A percentile compares a stretch with the other conserved stretches of the same genome.
Evolutionary conservation across 148 eudicot genomes (phyloP).

Genomic region (Rhododendron molle): DNA sequence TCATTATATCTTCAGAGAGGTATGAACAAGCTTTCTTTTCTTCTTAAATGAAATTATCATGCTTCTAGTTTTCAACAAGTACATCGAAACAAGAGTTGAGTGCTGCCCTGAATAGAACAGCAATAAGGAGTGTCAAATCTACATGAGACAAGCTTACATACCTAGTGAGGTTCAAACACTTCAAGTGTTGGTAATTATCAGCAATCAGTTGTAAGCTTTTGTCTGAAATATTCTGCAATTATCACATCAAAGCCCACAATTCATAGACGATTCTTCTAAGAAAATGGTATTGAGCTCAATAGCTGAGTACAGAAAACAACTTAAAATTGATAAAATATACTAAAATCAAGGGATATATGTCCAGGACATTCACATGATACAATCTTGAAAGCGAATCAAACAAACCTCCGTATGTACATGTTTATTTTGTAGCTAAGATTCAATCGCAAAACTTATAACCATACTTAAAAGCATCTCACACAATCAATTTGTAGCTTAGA

Average conservation of each 20-base stretch:
- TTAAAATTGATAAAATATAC: background rate
- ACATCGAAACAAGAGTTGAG: background rate
- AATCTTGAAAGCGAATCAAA: background rate
- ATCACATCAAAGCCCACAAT: slow-evolving; percentile 2
- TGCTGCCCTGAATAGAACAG: background rate
- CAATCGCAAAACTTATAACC: no score
- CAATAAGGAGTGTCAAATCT: background rate
- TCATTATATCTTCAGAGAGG: background rate
- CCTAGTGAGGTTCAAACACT: slow-evolving; percentile 81
- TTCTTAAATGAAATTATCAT: background rate
- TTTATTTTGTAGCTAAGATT: background rate
- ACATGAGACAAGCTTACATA: slow-evolving; percentile 17
- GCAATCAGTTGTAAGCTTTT: slow-evolving; percentile 66
- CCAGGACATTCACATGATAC: background rate
- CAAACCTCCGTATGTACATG: background rate
- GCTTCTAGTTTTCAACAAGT: background rate
- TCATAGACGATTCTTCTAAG: background rate
- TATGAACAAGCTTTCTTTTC: background rate
- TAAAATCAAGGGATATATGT: background rate
- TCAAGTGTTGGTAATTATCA: slow-evolving; percentile 49
- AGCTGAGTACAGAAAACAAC: background rate
- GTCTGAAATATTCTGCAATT: slow-evolving; percentile 69
- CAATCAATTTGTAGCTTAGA: background rate
- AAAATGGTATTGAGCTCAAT: background rate
- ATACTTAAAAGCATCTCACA: background rate